Evolutionary conservation across 495 filamentous ascomycete genomes (phyloP), one percentile per base, ranked within the genome.

Genomic region (Astrothelium macrocarpum): DNA sequence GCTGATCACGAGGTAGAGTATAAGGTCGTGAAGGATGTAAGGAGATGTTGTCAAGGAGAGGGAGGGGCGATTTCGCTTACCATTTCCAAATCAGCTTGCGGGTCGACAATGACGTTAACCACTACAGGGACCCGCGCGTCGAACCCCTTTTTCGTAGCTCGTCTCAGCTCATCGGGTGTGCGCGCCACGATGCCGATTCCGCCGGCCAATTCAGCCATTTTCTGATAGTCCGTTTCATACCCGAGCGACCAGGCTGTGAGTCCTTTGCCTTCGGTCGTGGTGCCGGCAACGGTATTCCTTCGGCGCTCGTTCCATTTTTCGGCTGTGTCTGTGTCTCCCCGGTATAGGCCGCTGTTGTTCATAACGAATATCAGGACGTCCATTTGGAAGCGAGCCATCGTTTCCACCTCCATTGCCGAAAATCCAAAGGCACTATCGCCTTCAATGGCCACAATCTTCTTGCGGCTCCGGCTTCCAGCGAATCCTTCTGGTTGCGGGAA

Each of bases 311-410:
- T 62, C 80, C 80, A 83, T 20, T 71, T 73, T 9, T 71, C 71
- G 5, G 69, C 69, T 11, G 73, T 71, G 39, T 75, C 74, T 9
- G 70, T 71, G 56, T 84, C 82, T 0, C 85, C 85, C 53, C 82
- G 80, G 71, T 87, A 87, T 18, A 87, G 78, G 7, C 85, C 85
- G 0, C 82, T 80, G 67, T 87, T 87, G 67, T 87, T 87, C 46
- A 87, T 77, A 0, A 87, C 84, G 62, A 84, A 79, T 45, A 87
- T 79, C 60, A 87, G 69, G 12, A 85, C 74, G 42, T 85, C 83
- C 73, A 87, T 85, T 7, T 77, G 71, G 65, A 83, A 85, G 20
- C 85, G 77, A 11, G 82, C 80, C 78, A 87, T 84, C 0, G 85
- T 87, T 69, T 87, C 85, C 32, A 87, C 77, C 65, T 87, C 85